Evolutionary conservation across 148 eudicot genomes (phyloP).

Genomic region (Camellia lanceoleosa): DNA sequence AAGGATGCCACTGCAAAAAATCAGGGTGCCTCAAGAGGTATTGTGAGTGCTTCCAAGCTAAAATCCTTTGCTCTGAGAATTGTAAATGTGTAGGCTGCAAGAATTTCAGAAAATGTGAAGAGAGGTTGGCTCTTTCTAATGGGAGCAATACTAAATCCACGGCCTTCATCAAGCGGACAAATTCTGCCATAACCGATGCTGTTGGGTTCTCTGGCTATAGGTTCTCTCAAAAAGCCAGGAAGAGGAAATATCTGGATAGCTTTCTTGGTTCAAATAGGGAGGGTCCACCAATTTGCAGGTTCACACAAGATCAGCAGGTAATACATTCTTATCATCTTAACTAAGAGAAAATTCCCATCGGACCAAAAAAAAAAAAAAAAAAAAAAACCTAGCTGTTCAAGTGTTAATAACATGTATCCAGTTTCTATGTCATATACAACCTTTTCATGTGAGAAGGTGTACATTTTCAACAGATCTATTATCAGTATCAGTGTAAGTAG

Average conservation of each 20-base stretch:
- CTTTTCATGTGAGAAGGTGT: background rate
- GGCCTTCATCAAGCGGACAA: conserved; percentile 33
- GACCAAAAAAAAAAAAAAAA: background rate
- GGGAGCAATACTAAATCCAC: conserved; percentile 18
- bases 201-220: conserved; percentile 37
- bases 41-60: conserved; percentile 58
- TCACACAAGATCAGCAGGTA: conserved; percentile 32
- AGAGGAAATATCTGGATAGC: conserved; percentile 30
- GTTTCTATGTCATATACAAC: background rate
- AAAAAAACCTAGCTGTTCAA: background rate
- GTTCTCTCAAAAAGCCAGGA: conserved; percentile 33
- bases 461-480: background rate
- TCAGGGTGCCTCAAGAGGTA: conserved; percentile 64
- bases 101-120: conserved; percentile 45
- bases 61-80: conserved; percentile 50
- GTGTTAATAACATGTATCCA: background rate
- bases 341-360: background rate
- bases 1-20: conserved; percentile 61
- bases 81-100: conserved; percentile 62
- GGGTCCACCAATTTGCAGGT: conserved; percentile 3
- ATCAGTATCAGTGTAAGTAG: background rate
- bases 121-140: conserved; percentile 33
- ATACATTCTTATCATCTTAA: background rate
- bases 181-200: conserved; percentile 36
- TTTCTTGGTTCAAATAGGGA: conserved; percentile 23